A percentile compares a stretch with the other conserved stretches of the same genome.
These are phyloP conservation scores for Isatis tinctoria DNA, from an alignment of 345 rosid genomes.

Conservation along the genomic window DNA sequence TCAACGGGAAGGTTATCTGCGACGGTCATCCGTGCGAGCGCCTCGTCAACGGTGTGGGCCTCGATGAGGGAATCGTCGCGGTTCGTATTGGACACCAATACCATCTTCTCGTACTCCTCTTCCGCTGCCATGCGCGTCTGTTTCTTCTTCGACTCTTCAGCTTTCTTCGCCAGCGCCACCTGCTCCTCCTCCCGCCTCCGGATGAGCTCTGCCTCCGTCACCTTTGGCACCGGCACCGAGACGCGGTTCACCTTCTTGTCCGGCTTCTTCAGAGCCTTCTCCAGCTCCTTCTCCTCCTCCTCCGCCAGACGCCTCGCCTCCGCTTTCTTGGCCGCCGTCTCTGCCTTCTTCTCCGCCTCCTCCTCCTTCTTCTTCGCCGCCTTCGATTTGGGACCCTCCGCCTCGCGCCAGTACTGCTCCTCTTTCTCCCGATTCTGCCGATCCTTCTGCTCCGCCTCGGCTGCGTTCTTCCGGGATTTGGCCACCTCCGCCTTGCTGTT, in stretches of 20 bases:
- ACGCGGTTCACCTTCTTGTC: conserved; percentile 88
- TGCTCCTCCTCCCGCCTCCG: conserved; percentile 66
- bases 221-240: conserved; percentile 75
- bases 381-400: conserved; percentile 72
- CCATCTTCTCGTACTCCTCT: conserved; percentile 90
- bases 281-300: conserved; percentile 75
- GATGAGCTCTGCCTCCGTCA: conserved; percentile 71
- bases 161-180: conserved; percentile 56
- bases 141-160: conserved; percentile 62
- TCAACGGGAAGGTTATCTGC: conserved; percentile 68
- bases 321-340: conserved; percentile 54
- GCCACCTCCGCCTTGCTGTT: conserved; percentile 97
- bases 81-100: conserved; percentile 71
- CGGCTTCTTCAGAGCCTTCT: conserved; percentile 59
- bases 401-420: conserved; percentile 92
- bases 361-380: conserved; percentile 90
- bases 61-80: conserved; percentile 82
- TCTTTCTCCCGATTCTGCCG: conserved; percentile 74
- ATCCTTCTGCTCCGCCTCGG: conserved; percentile 74
- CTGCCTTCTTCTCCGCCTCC: conserved; percentile 84
- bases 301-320: conserved; percentile 83
- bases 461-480: conserved; percentile 62
- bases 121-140: conserved; percentile 72
- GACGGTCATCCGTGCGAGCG: conserved; percentile 66
- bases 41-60: conserved; percentile 86